Conservation (phyloP, 441 rosid genomes). For the Rhodomyrtus psidioides region DNA sequence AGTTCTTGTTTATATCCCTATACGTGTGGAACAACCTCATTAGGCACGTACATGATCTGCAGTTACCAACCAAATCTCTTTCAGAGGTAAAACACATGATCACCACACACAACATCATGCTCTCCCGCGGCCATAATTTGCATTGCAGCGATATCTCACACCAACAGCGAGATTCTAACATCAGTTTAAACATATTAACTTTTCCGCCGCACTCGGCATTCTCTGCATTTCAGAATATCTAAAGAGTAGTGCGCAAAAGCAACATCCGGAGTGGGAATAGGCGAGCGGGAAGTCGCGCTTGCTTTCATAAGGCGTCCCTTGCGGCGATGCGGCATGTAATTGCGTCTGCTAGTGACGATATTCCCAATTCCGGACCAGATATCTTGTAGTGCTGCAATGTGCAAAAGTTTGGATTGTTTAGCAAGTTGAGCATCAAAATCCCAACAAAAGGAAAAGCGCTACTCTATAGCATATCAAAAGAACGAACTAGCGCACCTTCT, state of each 20-base stretch:
- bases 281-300: not conserved
- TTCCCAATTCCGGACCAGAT: slow-evolving; percentile 44
- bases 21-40: not conserved
- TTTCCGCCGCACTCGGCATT: not conserved
- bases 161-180: not conserved
- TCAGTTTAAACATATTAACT: not conserved
- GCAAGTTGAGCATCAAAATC: not conserved
- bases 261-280: not conserved
- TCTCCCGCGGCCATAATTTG: slow-evolving; percentile 3
- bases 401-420: not conserved
- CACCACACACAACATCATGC: not conserved
- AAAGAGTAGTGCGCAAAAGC: not conserved
- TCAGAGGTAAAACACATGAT: not conserved
- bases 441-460: not conserved
- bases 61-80: not conserved
- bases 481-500: slow-evolving; percentile 40
- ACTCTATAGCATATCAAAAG: not conserved
- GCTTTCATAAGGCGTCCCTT: slow-evolving; percentile 64
- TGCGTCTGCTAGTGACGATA: slow-evolving; percentile 71
- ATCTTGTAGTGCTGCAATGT: slow-evolving; percentile 78
- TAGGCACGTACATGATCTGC: not conserved
- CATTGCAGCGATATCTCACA: not conserved
- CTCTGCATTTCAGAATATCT: not conserved
- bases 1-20: too few relatives aligned
- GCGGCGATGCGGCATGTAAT: slow-evolving; percentile 77